Evolutionary conservation across 2,329 filamentous ascomycete species (phyloP).

Genomic region (Xylariales sp.): DNA sequence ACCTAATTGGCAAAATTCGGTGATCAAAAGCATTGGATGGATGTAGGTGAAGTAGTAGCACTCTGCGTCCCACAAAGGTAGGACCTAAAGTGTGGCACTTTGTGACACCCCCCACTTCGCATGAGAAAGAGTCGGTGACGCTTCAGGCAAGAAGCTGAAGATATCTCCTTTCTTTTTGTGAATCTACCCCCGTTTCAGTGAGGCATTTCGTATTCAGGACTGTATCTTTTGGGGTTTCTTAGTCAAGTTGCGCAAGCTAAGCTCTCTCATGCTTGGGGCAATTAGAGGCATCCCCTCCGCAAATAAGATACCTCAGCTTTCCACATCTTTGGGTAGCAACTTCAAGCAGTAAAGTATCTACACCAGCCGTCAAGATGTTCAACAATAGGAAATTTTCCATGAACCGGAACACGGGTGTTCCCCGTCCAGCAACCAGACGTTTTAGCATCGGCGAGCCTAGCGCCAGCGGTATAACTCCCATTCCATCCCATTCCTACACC

Average conservation of each 20-base stretch:
- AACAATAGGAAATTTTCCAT: conserved; percentile 61
- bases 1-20: no score
- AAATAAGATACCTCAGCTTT: neutral
- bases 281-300: neutral
- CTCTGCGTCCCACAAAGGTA: no score
- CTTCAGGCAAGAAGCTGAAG: neutral
- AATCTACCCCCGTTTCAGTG: neutral
- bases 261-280: neutral
- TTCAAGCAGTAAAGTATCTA: neutral
- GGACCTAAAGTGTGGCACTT: no score
- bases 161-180: neutral
- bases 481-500: no score
- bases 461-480: conserved; percentile 39
- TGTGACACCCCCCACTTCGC: conserved; percentile 9
- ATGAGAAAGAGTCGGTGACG: conserved; percentile 9
- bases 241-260: neutral
- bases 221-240: neutral
- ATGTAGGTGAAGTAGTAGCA: no score
- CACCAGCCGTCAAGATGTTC: conserved; percentile 38
- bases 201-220: conserved; percentile 4
- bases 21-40: no score
- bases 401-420: conserved; percentile 60
- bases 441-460: conserved; percentile 57
- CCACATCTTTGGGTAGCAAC: neutral
- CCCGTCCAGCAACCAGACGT: conserved; percentile 49